These are phyloP conservation scores for Haplosporangium sp. DNA, from an alignment of 371 early-diverging fungal species.

Conservation along the genomic window DNA sequence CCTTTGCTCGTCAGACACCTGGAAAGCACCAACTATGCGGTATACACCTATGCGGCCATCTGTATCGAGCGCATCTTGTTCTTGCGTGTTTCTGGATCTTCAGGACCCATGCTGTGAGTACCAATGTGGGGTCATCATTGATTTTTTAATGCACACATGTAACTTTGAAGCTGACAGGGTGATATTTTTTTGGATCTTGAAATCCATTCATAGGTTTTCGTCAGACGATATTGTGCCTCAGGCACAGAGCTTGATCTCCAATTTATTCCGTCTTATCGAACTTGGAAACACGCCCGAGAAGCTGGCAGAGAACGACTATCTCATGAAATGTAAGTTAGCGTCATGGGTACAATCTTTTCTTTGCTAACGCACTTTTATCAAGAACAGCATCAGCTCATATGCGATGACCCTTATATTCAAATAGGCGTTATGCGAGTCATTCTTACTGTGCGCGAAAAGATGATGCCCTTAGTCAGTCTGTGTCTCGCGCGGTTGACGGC, in stretches of 20 bases:
- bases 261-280: conserved; percentile 83
- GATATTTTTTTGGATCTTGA: neutral
- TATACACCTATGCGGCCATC: conserved; percentile 93
- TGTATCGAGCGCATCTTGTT: conserved; percentile 91
- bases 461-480: conserved; percentile 75
- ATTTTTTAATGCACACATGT: neutral
- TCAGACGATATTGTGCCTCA: conserved; percentile 78
- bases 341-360: neutral
- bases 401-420: neutral
- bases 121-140: neutral
- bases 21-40: conserved; percentile 81
- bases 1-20: conserved; percentile 88
- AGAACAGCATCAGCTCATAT: neutral
- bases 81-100: conserved; percentile 74
- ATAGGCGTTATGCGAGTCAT: conserved; percentile 86
- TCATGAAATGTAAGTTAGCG: conserved; percentile 77
- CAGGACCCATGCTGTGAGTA: conserved; percentile 64
- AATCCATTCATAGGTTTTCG: conserved; percentile 64
- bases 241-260: conserved; percentile 74
- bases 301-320: conserved; percentile 94
- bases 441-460: conserved; percentile 76
- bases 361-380: neutral
- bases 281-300: conserved; percentile 79
- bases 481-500: conserved; percentile 78
- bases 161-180: too few species aligned